Percentiles rank a stretch among this genome's conserved stretches.
Conservation (phyloP, 257 asterid genomes). For the Solanum dulcamara region DNA sequence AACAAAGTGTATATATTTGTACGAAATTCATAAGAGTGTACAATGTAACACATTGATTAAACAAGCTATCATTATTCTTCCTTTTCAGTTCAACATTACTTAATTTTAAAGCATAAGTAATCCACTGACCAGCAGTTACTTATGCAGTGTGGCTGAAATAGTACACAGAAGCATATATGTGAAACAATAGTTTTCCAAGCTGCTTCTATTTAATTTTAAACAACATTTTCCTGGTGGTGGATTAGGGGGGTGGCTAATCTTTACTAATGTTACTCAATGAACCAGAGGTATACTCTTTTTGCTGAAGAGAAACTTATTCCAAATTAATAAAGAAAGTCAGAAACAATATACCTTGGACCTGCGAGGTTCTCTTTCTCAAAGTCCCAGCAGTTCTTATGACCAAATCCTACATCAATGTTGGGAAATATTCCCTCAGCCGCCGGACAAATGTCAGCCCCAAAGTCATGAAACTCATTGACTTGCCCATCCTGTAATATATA, state of each 20-base stretch:
- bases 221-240: background rate
- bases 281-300: background rate
- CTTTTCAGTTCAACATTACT: background rate
- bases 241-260: background rate
- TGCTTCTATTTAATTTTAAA: background rate
- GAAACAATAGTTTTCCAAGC: background rate
- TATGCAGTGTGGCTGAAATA: background rate
- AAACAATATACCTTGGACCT: constrained; percentile 36
- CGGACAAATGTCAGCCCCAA: constrained; percentile 29
- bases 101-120: background rate
- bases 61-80: background rate
- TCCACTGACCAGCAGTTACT: background rate
- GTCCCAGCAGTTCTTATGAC: constrained; percentile 10
- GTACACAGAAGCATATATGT: background rate
- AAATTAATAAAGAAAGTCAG: background rate
- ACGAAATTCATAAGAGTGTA: background rate
- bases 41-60: background rate
- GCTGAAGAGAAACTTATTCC: background rate
- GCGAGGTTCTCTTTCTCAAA: constrained; percentile 20
- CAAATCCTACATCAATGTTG: constrained; percentile 20
- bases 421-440: constrained; percentile 24
- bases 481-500: constrained; percentile 23
- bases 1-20: background rate
- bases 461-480: constrained; percentile 23
- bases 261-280: background rate